Base-by-base conservation (phyloP, 2,329 filamentous ascomycete species). In the Talaromyces amestolkiae region DNA sequence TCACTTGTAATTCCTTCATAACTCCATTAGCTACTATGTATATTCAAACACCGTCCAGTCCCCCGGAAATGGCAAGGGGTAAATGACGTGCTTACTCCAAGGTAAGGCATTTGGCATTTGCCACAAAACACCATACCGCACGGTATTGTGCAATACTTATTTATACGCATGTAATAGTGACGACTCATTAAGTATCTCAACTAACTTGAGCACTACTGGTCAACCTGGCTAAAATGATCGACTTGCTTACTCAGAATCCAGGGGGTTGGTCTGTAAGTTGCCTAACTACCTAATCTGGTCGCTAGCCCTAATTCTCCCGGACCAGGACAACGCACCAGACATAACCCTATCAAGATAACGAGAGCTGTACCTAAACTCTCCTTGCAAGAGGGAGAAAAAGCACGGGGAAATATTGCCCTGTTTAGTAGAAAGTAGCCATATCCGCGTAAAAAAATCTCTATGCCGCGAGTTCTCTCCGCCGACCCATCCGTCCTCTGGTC, bases 11-110 rank as follows among this genome's bases (percentile, higher is more conserved):
- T 3, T 54, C 27, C 3, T 33, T n/a, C 27, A 31, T 31, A 31
- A 1, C 1, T 31, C 27, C 27, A 31, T 31, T 31, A 31, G 6
- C 7, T 6, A 31, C 7, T 31, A 5, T 31, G 27, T 31, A 31
- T 31, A 31, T 31, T 31, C 27, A 7, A 31, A 31, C 27, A 31
- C 6, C 27, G 27, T 31, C 3, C 6, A n/a, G 9, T 22, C 33
- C 33, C 35, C 37, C 56, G 17, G 37, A 41, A 33, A 61, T 49
- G 43, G 47, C 59, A 61, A 58, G 39, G 51, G 61, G 41, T 47
- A 37, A 58, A 63, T 63, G 61, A n/a, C 61, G 61, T 63, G 61
- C 61, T 63, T 49, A 33, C 39, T 24, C 35, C 27, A 39, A 13
- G 10, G 35, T 27, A 24, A 37, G 37, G 33, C 59, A 53, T 35